Evolutionary conservation across 2,329 filamentous ascomycete species (phyloP), one percentile per base, ranked within the genome.

Genomic region (Talaromyces sp.): DNA sequence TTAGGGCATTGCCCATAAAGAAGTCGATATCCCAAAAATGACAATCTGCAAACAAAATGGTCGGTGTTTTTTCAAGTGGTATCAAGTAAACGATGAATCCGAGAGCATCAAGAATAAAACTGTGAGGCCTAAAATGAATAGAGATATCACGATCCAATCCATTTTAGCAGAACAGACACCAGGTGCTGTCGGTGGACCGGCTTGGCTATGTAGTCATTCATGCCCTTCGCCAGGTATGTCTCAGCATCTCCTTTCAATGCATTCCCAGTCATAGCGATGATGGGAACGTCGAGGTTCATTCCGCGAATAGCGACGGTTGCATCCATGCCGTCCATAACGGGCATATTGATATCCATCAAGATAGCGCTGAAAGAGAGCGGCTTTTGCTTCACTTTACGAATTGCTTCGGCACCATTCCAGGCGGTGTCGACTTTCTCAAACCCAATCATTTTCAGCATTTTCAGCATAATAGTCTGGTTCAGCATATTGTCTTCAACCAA

Each of bases 151-250:
- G 64, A 63, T 41, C 69, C 72, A 19, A 73, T 68, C 72, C 74
- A 75, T 62, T 72, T 72, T 67, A 72, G 70, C 35, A 84, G 63
- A 59, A 80, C 68, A 26, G 75, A 74, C 27, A 81, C 72, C 50
- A 84, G 64, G 8, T 77, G 71, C 55, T 78, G 77, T n/a, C 78
- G 76, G 64, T 82, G 78, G 11, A 84, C 77, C 0, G 82, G 83
- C 64, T 85, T 85, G 1, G 82, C 73, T 13, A 85, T 73, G 62
- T 84, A 85, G 49, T 80, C 82, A 49, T 81, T 79, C 82, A 85
- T 83, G 0, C 83, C 83, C 55, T 78, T 79, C 4, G 78, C 77
- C 29, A 83, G 71, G 63, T 83, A 85, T 10, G 72, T 75, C 52
- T 85, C 83, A 4, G 75, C 78, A 61, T 86, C 82, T 0, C 80